Conservation (phyloP, 192 early-diverging fungal species). For the Backusella westeae region DNA sequence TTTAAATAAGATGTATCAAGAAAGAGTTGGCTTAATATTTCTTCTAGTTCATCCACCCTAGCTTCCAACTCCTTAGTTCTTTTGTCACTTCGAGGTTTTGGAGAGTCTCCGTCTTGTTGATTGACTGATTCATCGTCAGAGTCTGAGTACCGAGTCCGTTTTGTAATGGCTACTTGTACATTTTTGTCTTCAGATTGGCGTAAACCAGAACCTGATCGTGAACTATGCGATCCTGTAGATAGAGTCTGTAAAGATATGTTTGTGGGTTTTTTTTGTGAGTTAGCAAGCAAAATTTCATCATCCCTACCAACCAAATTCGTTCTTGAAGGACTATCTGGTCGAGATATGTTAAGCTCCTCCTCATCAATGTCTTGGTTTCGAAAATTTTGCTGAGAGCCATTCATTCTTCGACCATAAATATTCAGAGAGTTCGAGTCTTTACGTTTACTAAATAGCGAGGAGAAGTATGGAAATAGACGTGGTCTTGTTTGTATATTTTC, state of each 20-base stretch:
- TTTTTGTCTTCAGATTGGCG: not conserved
- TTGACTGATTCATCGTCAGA: not conserved
- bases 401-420: not conserved
- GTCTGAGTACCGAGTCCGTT: no score
- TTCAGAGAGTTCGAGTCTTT: not conserved
- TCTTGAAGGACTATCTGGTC: not conserved
- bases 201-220: not conserved
- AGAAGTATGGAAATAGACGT: not conserved
- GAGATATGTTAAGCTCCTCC: not conserved
- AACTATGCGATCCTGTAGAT: not conserved
- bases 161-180: not conserved
- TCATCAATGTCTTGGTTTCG: not conserved
- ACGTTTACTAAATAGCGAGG: not conserved
- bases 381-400: not conserved
- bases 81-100: not conserved
- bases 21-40: not conserved
- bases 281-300: not conserved
- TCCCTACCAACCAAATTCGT: not conserved
- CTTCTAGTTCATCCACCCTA: not conserved
- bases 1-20: not conserved
- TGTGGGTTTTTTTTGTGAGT: not conserved
- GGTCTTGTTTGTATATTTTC: not conserved
- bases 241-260: not conserved
- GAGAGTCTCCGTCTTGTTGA: not conserved
- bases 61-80: not conserved